These are phyloP conservation scores for Didymosphaeria variabile DNA, from an alignment of 2,329 filamentous ascomycete species.

Conservation along the genomic window DNA sequence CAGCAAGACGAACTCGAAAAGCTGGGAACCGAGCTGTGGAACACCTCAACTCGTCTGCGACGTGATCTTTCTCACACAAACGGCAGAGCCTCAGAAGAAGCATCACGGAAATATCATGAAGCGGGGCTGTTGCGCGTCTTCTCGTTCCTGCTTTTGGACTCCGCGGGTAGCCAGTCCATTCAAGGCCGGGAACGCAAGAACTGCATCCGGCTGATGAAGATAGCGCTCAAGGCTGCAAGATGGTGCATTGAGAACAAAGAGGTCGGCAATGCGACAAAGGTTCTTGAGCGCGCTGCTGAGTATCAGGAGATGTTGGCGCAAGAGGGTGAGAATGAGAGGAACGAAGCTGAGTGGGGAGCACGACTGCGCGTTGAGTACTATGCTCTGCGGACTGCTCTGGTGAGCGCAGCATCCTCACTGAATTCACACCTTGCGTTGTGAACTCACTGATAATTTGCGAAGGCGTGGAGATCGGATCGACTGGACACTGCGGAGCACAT, in stretches of 20 bases:
- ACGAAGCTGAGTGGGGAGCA: slow-evolving; percentile 39
- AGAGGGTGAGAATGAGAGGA: slow-evolving; percentile 23
- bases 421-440: neutral
- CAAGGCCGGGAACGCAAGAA: slow-evolving; percentile 36
- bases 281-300: slow-evolving; percentile 71
- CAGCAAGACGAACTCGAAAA: slow-evolving; percentile 63
- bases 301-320: slow-evolving; percentile 50
- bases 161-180: slow-evolving; percentile 30
- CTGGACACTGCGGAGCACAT: slow-evolving; percentile 82
- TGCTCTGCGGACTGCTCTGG: slow-evolving; percentile 71
- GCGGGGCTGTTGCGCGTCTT: slow-evolving; percentile 60
- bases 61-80: slow-evolving; percentile 27
- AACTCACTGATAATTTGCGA: slow-evolving; percentile 1
- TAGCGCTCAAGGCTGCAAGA: slow-evolving; percentile 72
- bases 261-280: slow-evolving; percentile 65
- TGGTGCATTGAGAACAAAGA: slow-evolving; percentile 69
- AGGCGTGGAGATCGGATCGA: slow-evolving; percentile 79
- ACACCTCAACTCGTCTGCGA: slow-evolving; percentile 65
- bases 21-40: slow-evolving; percentile 71
- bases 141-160: slow-evolving; percentile 73
- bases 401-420: slow-evolving; percentile 49
- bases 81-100: slow-evolving; percentile 45
- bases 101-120: slow-evolving; percentile 26
- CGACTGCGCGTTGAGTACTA: slow-evolving; percentile 69
- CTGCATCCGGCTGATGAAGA: slow-evolving; percentile 67